These are phyloP conservation scores for Incumbomyces lentus DNA, from an alignment of 2,329 filamentous ascomycete species.

Conservation along the genomic window DNA sequence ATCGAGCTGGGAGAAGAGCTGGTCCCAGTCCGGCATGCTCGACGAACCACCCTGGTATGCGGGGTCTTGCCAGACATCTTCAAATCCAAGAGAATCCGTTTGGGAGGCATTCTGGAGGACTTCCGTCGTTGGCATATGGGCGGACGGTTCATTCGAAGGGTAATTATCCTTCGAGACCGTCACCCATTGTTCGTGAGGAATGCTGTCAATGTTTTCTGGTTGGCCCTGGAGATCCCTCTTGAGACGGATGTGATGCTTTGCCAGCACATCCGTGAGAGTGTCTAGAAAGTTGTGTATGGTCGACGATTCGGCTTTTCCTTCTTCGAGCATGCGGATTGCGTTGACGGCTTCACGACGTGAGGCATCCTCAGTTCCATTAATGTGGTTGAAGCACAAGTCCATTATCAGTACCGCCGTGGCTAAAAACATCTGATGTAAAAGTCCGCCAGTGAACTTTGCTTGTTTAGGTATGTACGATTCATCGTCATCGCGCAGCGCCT, in stretches of 20 bases:
- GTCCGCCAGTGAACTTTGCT: constrained; percentile 19
- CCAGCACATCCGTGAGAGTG: constrained; percentile 29
- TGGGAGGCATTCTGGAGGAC: constrained; percentile 5
- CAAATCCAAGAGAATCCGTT: constrained; percentile 14
- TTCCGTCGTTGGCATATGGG: too few species aligned
- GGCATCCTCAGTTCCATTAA: constrained; percentile 27
- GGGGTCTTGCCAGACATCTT: constrained; percentile 17
- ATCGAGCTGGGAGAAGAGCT: constrained; percentile 18
- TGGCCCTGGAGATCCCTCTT: background rate
- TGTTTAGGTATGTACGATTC: constrained; percentile 13
- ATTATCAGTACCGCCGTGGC: constrained; percentile 31
- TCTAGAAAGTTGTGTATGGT: constrained; percentile 27
- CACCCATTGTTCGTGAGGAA: too few species aligned
- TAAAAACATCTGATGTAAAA: constrained; percentile 32
- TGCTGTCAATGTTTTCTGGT: background rate
- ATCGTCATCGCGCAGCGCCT: constrained; percentile 24
- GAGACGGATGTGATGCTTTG: constrained; percentile 22
- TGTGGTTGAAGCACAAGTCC: constrained; percentile 32
- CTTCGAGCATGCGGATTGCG: constrained; percentile 30
- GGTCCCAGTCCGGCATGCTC: constrained; percentile 16
- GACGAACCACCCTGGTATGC: constrained; percentile 13
- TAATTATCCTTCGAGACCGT: too few species aligned
- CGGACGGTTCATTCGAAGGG: too few species aligned
- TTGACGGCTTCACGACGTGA: constrained; percentile 29
- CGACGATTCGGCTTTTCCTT: constrained; percentile 25